phyloP scores from a whole-genome alignment of 345 rosid genomes.

The Rhodamnia rubescens region DNA sequence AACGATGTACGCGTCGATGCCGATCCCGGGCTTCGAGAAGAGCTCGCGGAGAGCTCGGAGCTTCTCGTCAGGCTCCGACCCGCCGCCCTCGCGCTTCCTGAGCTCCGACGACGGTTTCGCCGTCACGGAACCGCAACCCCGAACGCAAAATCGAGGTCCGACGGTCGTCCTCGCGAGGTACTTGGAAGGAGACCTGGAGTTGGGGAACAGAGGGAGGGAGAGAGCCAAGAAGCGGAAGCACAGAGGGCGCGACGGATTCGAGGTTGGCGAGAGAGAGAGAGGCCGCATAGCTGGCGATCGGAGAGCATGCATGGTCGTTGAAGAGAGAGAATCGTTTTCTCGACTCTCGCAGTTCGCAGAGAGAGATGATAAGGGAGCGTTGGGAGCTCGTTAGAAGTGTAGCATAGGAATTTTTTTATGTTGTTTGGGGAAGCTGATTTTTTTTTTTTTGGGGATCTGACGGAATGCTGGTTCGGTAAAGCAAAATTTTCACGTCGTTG shows the following conservation, averaged over 20 bases:
- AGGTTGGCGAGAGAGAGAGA: not conserved
- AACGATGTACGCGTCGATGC: conserved; percentile 83
- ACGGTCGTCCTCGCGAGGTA: conserved; percentile 7
- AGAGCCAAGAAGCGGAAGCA: conserved; percentile 19
- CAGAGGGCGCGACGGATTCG: not conserved
- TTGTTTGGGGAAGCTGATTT: not conserved
- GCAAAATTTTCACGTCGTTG: too few species aligned
- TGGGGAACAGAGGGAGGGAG: conserved; percentile 26
- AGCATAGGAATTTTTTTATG: not conserved
- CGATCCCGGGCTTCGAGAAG: conserved; percentile 58
- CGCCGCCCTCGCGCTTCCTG: conserved; percentile 17
- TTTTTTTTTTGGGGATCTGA: too few species aligned
- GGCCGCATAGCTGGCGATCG: not conserved
- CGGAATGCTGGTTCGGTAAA: too few species aligned
- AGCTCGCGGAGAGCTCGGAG: conserved; percentile 53
- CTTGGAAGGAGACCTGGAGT: conserved; percentile 10
- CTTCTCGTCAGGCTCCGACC: conserved; percentile 52
- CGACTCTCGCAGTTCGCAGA: not conserved
- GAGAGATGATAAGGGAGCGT: not conserved
- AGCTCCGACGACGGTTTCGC: conserved; percentile 74
- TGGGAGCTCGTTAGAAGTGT: not conserved
- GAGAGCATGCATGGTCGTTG: not conserved
- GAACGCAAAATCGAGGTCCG: conserved; percentile 10
- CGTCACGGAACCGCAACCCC: conserved; percentile 46
- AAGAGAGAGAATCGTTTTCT: not conserved